Evolutionary conservation across 2,329 filamentous ascomycete species (phyloP).

Genomic region (Aspergillus sp.): DNA sequence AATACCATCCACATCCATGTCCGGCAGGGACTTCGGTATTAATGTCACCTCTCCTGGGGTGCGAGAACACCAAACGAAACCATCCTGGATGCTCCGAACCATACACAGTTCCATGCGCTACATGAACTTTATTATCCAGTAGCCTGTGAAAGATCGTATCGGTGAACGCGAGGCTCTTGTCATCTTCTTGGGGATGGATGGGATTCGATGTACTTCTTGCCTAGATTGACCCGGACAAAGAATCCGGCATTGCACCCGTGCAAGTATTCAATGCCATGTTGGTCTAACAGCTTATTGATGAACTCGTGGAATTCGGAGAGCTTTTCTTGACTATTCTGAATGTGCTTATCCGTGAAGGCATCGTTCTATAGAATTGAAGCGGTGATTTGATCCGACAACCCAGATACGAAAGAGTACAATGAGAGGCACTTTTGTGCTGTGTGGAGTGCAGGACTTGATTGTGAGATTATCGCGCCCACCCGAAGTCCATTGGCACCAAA

Average conservation of each 20-base stretch:
- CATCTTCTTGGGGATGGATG: neutral
- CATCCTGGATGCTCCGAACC: slow-evolving; percentile 10
- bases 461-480: slow-evolving; percentile 8
- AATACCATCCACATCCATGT: too few relatives aligned
- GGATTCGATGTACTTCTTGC: neutral
- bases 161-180: neutral
- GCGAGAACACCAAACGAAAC: slow-evolving; percentile 17
- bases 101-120: slow-evolving; percentile 10
- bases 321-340: neutral
- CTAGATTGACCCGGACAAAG: slow-evolving; percentile 15
- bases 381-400: neutral
- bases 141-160: slow-evolving; percentile 6
- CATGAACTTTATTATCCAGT: slow-evolving; percentile 8
- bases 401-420: too few relatives aligned
- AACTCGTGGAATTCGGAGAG: slow-evolving; percentile 9
- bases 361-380: neutral
- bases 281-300: neutral
- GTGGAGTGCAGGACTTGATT: slow-evolving; percentile 7
- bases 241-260: slow-evolving; percentile 12
- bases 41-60: too few relatives aligned
- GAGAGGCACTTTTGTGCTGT: too few relatives aligned
- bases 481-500: neutral
- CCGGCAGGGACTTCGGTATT: too few relatives aligned
- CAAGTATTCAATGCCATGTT: slow-evolving; percentile 11
- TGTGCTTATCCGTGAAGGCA: neutral